A percentile compares a stretch with the other conserved stretches of the same genome.
phyloP scores from a whole-genome alignment of 768 basidiomycete genomes.

The Mycena amicta region DNA sequence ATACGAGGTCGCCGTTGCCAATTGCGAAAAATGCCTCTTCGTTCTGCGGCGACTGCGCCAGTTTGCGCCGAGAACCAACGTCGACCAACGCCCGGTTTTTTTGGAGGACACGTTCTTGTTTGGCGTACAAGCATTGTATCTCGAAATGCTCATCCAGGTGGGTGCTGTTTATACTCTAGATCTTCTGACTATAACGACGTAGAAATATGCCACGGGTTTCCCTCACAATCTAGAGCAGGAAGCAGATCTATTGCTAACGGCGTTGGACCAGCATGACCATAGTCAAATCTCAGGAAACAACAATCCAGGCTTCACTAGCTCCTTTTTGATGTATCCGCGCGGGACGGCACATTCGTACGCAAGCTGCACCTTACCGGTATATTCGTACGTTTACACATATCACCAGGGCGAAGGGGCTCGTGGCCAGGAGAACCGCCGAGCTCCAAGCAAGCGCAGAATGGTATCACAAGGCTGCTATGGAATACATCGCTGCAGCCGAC shows the following conservation, averaged over 20 bases:
- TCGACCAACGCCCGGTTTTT: conserved; percentile 7
- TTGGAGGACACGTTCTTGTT: conserved; percentile 22
- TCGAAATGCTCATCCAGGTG: conserved; percentile 23
- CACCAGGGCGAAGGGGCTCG: conserved; percentile 18
- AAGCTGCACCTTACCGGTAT: background rate
- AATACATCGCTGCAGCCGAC: conserved; percentile 17
- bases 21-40: conserved; percentile 6
- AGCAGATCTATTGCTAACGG: conserved; percentile 13
- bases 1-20: conserved; percentile 13
- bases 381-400: background rate
- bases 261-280: background rate
- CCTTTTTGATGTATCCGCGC: conserved; percentile 21
- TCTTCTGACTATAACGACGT: background rate
- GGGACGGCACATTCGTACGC: conserved; percentile 20
- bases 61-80: conserved; percentile 11
- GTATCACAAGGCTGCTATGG: conserved; percentile 12
- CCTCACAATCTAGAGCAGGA: conserved; percentile 11
- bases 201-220: background rate
- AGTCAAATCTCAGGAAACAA: background rate
- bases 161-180: background rate
- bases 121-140: conserved; percentile 16
- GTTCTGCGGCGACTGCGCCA: conserved; percentile 17
- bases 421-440: background rate
- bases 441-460: background rate
- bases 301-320: conserved; percentile 11